phyloP scores from a whole-genome alignment of 331 rosid species.

The Stylosanthes scabra region DNA sequence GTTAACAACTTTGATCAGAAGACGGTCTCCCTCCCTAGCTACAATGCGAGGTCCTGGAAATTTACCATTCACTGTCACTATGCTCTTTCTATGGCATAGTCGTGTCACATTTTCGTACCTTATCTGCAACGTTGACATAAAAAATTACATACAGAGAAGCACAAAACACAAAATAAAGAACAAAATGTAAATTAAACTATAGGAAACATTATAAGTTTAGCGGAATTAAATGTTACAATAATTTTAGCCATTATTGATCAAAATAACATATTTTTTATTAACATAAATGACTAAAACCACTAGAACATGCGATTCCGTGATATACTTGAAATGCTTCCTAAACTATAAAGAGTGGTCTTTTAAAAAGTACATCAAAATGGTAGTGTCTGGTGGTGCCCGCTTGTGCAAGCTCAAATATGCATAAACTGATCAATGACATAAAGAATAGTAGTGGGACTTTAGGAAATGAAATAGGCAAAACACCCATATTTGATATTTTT shows the following conservation, averaged over 20 bases:
- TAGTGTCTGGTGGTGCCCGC: constrained; percentile 50
- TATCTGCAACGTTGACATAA: constrained; percentile 40
- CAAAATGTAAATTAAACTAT: too few species aligned
- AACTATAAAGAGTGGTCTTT: too few species aligned
- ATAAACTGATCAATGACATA: constrained; percentile 24
- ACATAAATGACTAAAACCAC: too few species aligned
- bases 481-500: constrained; percentile 44
- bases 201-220: too few species aligned
- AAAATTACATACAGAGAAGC: neutral
- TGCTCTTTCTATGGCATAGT: constrained; percentile 60
- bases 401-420: constrained; percentile 36
- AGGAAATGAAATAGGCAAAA: constrained; percentile 27
- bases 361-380: constrained; percentile 49
- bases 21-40: constrained; percentile 63
- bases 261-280: too few species aligned
- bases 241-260: too few species aligned
- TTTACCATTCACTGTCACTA: constrained; percentile 59
- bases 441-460: constrained; percentile 31
- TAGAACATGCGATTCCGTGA: too few species aligned
- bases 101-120: constrained; percentile 54
- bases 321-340: too few species aligned
- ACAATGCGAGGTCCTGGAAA: constrained; percentile 65
- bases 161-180: too few species aligned
- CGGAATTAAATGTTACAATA: too few species aligned
- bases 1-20: constrained; percentile 60